Conservation (phyloP, 208 protist genomes). For the Wallacemonas sp. region DNA sequence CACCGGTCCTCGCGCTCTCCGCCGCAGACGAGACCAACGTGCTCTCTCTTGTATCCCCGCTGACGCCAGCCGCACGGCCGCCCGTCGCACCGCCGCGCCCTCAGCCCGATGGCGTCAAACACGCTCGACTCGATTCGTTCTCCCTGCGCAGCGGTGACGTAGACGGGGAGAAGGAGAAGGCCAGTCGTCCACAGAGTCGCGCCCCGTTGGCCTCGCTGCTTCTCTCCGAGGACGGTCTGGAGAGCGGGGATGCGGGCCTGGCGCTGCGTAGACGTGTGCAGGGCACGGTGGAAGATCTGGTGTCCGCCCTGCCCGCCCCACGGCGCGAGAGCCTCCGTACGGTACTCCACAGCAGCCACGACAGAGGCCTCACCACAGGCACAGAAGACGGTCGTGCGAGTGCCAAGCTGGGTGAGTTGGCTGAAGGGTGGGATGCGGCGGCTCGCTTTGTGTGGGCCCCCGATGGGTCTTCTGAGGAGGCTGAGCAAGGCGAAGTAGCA, state of each 20-base stretch:
- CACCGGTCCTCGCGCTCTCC: too few species aligned
- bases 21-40: too few species aligned
- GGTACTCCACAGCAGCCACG: neutral
- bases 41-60: too few species aligned
- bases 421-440: neutral
- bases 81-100: neutral
- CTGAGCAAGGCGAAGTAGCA: neutral
- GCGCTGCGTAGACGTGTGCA: constrained; percentile 5
- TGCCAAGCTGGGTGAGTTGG: too few species aligned
- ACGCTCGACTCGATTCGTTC: neutral
- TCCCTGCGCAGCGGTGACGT: neutral
- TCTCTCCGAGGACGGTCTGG: neutral
- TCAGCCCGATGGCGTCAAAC: neutral
- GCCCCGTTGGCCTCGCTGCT: neutral
- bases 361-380: too few species aligned
- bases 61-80: too few species aligned
- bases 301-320: neutral
- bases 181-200: constrained; percentile 11
- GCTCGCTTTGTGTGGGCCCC: neutral
- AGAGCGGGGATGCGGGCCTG: too few species aligned
- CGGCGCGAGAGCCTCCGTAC: neutral
- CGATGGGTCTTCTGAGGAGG: too few species aligned
- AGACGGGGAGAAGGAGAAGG: neutral
- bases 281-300: neutral
- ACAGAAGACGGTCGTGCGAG: too few species aligned